These are phyloP conservation scores for Geosmithia morbida DNA, from an alignment of 2,329 filamentous ascomycete genomes.

Conservation along the genomic window DNA sequence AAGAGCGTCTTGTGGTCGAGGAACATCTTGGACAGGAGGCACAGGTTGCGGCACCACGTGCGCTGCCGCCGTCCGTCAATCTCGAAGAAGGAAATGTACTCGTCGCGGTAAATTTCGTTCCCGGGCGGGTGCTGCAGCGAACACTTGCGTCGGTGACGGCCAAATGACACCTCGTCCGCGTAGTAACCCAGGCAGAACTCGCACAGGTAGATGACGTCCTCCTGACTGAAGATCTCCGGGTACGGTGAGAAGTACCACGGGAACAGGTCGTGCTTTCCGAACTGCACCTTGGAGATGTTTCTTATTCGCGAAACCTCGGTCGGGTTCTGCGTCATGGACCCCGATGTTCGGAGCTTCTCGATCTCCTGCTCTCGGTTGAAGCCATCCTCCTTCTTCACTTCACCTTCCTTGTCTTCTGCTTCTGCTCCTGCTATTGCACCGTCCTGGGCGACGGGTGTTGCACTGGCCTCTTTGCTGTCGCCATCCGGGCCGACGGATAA, in stretches of 20 bases:
- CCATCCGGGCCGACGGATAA: constrained; percentile 24
- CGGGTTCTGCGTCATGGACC: constrained; percentile 98
- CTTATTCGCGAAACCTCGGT: constrained; percentile 92
- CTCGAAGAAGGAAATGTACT: constrained; percentile 89
- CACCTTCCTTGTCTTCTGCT: constrained; percentile 32
- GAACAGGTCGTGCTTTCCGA: constrained; percentile 82
- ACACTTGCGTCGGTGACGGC: constrained; percentile 79
- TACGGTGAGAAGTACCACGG: constrained; percentile 99
- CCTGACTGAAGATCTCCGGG: constrained; percentile 74
- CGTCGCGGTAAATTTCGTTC: constrained; percentile 96
- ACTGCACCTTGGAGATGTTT: constrained; percentile 88
- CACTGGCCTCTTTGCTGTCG: constrained; percentile 28
- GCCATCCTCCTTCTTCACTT: constrained; percentile 29
- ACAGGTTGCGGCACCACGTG: constrained; percentile 94
- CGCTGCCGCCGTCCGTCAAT: constrained; percentile 89
- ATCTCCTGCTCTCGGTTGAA: constrained; percentile 85
- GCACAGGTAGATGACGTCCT: constrained; percentile 89
- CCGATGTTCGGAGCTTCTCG: constrained; percentile 84
- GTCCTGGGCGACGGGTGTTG: constrained; percentile 29
- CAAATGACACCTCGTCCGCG: constrained; percentile 67
- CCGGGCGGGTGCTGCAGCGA: constrained; percentile 83
- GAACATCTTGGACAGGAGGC: constrained; percentile 89
- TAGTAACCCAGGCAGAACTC: constrained; percentile 95
- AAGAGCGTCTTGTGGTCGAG: constrained; percentile 96
- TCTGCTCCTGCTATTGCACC: constrained; percentile 27